Evolutionary conservation across 2,329 filamentous ascomycete species (phyloP), one percentile per base, ranked within the genome.

Genomic region (Sporothrix humicola): DNA sequence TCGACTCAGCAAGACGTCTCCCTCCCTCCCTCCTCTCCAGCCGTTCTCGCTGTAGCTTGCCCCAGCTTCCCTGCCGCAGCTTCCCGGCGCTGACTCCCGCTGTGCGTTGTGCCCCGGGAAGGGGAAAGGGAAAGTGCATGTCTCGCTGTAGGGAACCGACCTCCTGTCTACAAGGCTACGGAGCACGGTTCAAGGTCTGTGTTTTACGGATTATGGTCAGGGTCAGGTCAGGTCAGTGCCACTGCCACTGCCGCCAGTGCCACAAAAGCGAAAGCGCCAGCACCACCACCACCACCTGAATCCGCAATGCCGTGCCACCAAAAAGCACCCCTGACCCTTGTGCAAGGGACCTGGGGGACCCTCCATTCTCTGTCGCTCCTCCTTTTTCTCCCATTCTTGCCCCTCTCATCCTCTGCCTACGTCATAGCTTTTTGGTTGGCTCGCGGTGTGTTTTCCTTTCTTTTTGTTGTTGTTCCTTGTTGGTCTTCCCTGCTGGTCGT

Each of bases 151-250:
- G 31, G 31, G 31, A 37, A 37, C 31, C 31, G 31, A 37, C 7
- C 31, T 37, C 3, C 48, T 56, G 20, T 65, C 8, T 46, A 66
- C 61, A 66, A 66, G 61, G 61, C 61, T 48, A 66, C 42, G 20
- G 61, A 48, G 42, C 61, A 66, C 61, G 61, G 31, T 37, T 37
- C 31, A 37, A 7, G 31, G 31, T 37, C 31, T 37, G 31, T 37
- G 31, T 5, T 37, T 7, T 5, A 5, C 31, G 31, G 31, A 37
- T 37, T 37, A 3, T 37, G 31, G 31, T 7, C 31, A 37, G 7
- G 61, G 46, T 37, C 59, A 65, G 61, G 42, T 65, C 61, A 48
- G n/a, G 15, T 23, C 52, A 56, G 20, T 12, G 52, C 52, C 20
- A 26, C 13, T 52, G 48, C 48, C 48, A 56, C 7, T 26, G 50